phyloP scores from a whole-genome alignment of 2,329 filamentous ascomycete species.

The Aphanoascus verrucosus region DNA sequence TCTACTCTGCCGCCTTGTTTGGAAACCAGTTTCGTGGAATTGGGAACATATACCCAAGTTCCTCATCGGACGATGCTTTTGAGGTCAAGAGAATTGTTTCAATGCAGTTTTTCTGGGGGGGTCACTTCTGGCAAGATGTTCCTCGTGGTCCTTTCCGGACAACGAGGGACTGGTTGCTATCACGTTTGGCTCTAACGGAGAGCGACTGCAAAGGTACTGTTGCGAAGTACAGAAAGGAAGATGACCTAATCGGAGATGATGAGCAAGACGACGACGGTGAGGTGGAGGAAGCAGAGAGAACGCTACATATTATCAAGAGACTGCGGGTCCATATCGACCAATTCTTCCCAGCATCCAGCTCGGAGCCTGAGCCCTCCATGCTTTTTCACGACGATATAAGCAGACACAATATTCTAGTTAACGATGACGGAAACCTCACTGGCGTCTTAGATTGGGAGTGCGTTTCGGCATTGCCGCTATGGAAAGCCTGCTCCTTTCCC shows the following conservation, averaged over 20 bases:
- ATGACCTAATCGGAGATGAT: neutral
- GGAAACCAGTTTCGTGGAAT: conserved; percentile 18
- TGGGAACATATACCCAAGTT: conserved; percentile 21
- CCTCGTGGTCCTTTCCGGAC: conserved; percentile 21
- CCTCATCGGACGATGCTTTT: neutral
- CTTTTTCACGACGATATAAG: conserved; percentile 33
- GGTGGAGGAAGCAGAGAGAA: conserved; percentile 24
- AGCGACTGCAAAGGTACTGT: conserved; percentile 15
- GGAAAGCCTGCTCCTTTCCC: conserved; percentile 28
- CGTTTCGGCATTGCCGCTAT: conserved; percentile 33
- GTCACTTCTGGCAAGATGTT: conserved; percentile 25
- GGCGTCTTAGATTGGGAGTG: conserved; percentile 38
- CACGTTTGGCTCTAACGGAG: conserved; percentile 20
- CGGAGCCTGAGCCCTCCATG: conserved; percentile 23
- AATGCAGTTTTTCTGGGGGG: conserved; percentile 27
- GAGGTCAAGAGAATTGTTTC: conserved; percentile 25
- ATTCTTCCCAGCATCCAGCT: conserved; percentile 17
- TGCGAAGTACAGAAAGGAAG: neutral
- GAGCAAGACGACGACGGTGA: neutral
- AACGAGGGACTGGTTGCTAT: conserved; percentile 27
- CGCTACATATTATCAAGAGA: conserved; percentile 20
- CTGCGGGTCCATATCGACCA: conserved; percentile 25
- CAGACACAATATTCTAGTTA: conserved; percentile 33
- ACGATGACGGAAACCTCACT: conserved; percentile 28
- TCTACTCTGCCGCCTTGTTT: conserved; percentile 24